These are phyloP conservation scores for Chrysopogon serrulatus DNA, from an alignment of 176 grass and related monocot genomes.

Conservation along the genomic window DNA sequence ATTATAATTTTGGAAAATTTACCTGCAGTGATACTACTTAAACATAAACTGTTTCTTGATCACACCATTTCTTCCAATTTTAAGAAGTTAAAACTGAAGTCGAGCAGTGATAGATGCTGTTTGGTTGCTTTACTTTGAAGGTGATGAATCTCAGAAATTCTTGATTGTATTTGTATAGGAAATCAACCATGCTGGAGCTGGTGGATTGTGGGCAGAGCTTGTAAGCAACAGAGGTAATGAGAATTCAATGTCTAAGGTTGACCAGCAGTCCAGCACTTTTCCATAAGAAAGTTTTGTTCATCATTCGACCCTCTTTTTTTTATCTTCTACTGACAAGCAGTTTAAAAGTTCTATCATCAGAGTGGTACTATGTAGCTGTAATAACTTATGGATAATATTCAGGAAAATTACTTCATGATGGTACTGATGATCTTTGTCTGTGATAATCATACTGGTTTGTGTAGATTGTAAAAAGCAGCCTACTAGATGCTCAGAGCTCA, in stretches of 20 bases:
- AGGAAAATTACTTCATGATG: not conserved
- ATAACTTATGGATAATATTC: not conserved
- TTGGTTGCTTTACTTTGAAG: not conserved
- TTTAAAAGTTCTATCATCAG: slow-evolving; percentile 9
- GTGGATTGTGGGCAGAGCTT: slow-evolving; percentile 95
- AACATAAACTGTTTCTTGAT: not conserved
- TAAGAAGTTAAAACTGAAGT: not conserved
- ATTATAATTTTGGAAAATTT: not conserved
- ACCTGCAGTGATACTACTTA: not conserved
- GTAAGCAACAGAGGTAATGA: slow-evolving; percentile 91
- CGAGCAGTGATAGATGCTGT: not conserved
- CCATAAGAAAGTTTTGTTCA: slow-evolving; percentile 1
- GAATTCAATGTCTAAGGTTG: slow-evolving; percentile 1
- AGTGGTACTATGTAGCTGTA: not conserved
- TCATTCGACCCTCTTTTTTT: not conserved
- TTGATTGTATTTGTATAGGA: slow-evolving; percentile 64
- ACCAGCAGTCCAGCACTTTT: not conserved
- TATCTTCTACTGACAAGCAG: not conserved
- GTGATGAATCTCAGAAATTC: slow-evolving; percentile 2
- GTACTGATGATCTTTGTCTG: not conserved
- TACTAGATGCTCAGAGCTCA: not conserved
- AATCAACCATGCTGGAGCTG: slow-evolving; percentile 91
- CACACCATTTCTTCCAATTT: not conserved
- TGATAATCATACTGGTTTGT: not conserved
- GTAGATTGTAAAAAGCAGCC: not conserved